A percentile compares a stretch with the other conserved stretches of the same genome.
These are phyloP conservation scores for Hanseniaspora uvarum DNA, from an alignment of 1,139 yeast species.

Conservation along the genomic window DNA sequence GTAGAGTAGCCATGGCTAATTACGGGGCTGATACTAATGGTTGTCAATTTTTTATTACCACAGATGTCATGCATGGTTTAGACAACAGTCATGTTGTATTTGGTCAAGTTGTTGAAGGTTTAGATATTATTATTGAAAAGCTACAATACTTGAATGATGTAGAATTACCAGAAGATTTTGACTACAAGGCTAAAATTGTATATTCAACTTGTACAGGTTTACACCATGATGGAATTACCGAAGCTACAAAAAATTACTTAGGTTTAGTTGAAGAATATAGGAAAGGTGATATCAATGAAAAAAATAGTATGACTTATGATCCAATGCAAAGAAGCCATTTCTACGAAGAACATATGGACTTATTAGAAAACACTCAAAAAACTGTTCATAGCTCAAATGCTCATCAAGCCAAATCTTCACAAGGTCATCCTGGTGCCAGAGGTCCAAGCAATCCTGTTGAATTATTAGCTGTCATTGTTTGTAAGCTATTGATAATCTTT, in stretches of 20 bases:
- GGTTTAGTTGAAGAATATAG: slow-evolving; percentile 22
- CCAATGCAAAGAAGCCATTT: slow-evolving; percentile 16
- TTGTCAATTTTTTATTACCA: slow-evolving; percentile 61
- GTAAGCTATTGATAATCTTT: slow-evolving; percentile 2
- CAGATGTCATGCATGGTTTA: slow-evolving; percentile 58
- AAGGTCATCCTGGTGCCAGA: background rate
- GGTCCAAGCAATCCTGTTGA: background rate
- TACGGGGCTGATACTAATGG: slow-evolving; percentile 67
- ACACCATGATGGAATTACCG: slow-evolving; percentile 20
- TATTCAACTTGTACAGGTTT: slow-evolving; percentile 22
- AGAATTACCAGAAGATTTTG: slow-evolving; percentile 22
- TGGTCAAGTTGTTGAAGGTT: slow-evolving; percentile 62
- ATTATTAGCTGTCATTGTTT: slow-evolving; percentile 7
- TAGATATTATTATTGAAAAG: slow-evolving; percentile 43
- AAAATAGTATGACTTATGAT: slow-evolving; percentile 12
- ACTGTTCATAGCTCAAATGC: background rate
- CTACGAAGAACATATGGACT: slow-evolving; percentile 11
- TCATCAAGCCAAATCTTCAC: background rate
- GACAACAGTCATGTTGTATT: slow-evolving; percentile 61
- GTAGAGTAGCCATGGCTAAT: slow-evolving; percentile 68
- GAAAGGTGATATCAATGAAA: slow-evolving; percentile 20
- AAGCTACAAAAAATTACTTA: slow-evolving; percentile 22
- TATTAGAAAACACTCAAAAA: background rate
- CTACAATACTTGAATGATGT: slow-evolving; percentile 44
- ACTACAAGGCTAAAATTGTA: slow-evolving; percentile 37